Percentiles rank a stretch among this genome's conserved stretches.
These are phyloP conservation scores for Boletus reticulatus DNA, from an alignment of 768 basidiomycete genomes.

Conservation along the genomic window DNA sequence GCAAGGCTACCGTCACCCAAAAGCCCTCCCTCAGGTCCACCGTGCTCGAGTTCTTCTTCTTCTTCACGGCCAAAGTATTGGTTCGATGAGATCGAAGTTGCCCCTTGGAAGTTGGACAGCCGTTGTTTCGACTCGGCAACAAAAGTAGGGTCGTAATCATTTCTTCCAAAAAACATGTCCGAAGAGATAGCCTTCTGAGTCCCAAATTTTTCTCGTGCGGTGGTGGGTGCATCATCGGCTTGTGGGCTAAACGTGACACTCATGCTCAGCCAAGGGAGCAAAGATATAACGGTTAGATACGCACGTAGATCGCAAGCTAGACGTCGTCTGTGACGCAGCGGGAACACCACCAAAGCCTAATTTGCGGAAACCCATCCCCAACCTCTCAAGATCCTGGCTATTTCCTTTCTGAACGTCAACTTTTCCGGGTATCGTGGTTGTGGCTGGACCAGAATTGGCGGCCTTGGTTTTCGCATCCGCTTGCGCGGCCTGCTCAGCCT, in stretches of 20 bases:
- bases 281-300: not conserved
- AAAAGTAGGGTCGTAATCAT: constrained; percentile 74
- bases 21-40: constrained; percentile 54
- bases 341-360: constrained; percentile 87
- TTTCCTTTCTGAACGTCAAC: constrained; percentile 39
- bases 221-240: constrained; percentile 63
- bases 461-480: constrained; percentile 30
- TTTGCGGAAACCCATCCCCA: constrained; percentile 71
- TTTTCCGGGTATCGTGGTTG: constrained; percentile 25
- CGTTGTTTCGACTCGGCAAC: constrained; percentile 77
- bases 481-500: constrained; percentile 48
- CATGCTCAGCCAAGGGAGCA: not conserved
- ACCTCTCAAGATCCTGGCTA: constrained; percentile 50
- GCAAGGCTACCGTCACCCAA: constrained; percentile 50
- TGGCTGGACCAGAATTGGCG: constrained; percentile 22
- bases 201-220: constrained; percentile 90
- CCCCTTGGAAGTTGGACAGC: constrained; percentile 83
- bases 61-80: constrained; percentile 96
- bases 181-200: constrained; percentile 94
- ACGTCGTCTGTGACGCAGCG: constrained; percentile 51
- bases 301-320: constrained; percentile 44
- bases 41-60: constrained; percentile 46
- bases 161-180: constrained; percentile 95
- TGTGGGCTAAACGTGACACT: constrained; percentile 18
- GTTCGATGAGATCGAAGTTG: constrained; percentile 90